Conservation (phyloP, 2,329 filamentous ascomycete species). For the Diaporthe australafricana region DNA sequence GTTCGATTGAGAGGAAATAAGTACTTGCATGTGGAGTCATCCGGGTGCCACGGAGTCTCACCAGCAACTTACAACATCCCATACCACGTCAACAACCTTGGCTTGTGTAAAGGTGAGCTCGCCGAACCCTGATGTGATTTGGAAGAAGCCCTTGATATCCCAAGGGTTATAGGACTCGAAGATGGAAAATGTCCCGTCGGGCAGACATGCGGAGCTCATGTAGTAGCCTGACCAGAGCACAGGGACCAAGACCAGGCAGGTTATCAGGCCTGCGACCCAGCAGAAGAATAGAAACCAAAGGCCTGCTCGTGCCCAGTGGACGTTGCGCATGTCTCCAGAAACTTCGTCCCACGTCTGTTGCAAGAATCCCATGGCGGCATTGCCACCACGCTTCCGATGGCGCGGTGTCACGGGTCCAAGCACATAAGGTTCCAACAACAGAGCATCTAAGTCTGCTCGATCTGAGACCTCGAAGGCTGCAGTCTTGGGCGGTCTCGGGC, state of each 20-base stretch:
- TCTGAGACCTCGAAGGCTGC: background rate
- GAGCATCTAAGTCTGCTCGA: background rate
- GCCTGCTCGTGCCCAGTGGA: background rate
- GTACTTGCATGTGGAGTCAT: background rate
- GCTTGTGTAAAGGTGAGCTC: slow-evolving; percentile 1
- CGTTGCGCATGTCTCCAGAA: background rate
- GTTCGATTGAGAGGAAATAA: background rate
- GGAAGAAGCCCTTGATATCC: slow-evolving; percentile 1
- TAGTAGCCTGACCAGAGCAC: background rate
- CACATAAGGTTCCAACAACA: background rate
- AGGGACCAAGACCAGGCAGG: background rate
- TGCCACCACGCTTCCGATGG: background rate
- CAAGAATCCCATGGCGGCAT: background rate
- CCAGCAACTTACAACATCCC: slow-evolving; percentile 1
- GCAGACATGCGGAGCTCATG: slow-evolving; percentile 4
- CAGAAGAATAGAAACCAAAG: background rate
- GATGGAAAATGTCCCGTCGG: background rate
- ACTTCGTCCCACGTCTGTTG: background rate
- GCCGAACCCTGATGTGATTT: background rate
- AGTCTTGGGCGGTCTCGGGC: background rate
- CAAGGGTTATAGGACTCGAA: background rate
- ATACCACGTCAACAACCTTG: slow-evolving; percentile 1
- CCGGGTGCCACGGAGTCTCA: background rate
- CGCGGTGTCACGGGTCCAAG: background rate
- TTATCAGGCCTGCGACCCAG: background rate